Evolutionary conservation across 805 yeast genomes (phyloP).

Genomic region (Clavispora carvajalis): DNA sequence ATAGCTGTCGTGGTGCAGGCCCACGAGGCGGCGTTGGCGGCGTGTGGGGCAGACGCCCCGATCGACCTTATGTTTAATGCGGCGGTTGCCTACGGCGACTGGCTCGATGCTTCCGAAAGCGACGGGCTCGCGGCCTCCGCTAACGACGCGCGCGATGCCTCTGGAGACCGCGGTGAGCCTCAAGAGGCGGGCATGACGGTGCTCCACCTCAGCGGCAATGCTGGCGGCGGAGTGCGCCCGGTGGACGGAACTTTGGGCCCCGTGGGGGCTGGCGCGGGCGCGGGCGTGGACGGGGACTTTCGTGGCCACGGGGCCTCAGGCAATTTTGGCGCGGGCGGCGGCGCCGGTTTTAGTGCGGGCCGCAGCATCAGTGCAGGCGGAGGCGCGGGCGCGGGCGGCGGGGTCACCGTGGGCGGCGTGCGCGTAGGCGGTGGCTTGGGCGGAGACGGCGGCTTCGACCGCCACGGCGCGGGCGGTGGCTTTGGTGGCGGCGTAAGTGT

Average conservation of each 20-base stretch:
- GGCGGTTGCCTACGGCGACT: slow-evolving; percentile 44
- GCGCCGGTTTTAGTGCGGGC: slow-evolving; percentile 1
- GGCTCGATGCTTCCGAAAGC: slow-evolving; percentile 36
- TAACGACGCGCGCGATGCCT: too few relatives aligned
- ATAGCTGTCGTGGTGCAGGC: slow-evolving; percentile 29
- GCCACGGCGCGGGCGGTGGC: neutral
- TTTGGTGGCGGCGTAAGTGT: neutral
- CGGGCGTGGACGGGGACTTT: neutral
- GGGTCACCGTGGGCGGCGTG: neutral
- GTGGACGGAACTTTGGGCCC: neutral
- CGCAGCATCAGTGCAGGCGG: neutral
- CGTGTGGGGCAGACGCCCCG: slow-evolving; percentile 10
- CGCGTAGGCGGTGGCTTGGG: neutral
- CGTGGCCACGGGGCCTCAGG: neutral
- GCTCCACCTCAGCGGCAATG: neutral
- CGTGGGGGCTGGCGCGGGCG: neutral
- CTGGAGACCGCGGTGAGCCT: too few relatives aligned
- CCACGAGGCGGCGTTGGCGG: slow-evolving; percentile 34
- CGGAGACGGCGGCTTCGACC: neutral
- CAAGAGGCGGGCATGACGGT: too few relatives aligned
- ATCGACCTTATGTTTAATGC: slow-evolving; percentile 43
- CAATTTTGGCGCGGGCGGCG: slow-evolving; percentile 6
- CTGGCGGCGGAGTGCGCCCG: neutral
- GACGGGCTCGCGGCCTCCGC: too few relatives aligned
- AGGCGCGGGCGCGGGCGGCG: neutral